Evolutionary conservation across 1,139 yeast species (phyloP).

Genomic region (Candida gigantensis): DNA sequence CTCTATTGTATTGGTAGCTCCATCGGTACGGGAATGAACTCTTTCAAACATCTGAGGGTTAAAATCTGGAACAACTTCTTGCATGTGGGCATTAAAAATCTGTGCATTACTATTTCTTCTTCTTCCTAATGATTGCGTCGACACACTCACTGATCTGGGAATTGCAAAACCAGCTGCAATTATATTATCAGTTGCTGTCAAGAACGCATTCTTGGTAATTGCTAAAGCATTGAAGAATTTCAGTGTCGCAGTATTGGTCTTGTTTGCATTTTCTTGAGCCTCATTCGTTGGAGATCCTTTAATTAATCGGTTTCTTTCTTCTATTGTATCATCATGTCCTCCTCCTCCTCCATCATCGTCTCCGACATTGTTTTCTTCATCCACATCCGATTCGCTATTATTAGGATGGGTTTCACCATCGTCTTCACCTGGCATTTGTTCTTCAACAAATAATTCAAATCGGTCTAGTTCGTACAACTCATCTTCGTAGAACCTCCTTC

Average conservation of each 20-base stretch:
- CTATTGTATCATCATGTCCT: background rate
- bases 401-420: conserved; percentile 10
- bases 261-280: background rate
- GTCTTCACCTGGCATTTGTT: conserved; percentile 23
- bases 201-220: conserved; percentile 38
- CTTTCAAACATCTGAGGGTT: conserved; percentile 6
- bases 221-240: conserved; percentile 19
- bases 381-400: conserved; percentile 1
- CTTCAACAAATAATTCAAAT: conserved; percentile 44
- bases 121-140: conserved; percentile 22
- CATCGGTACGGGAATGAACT: background rate
- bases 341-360: conserved; percentile 4
- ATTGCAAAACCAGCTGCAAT: conserved; percentile 65
- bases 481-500: conserved; percentile 76
- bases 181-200: conserved; percentile 52
- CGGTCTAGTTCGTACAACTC: conserved; percentile 51
- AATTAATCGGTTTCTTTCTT: conserved; percentile 3
- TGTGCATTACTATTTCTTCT: background rate
- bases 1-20: background rate
- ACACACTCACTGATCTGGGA: conserved; percentile 52
- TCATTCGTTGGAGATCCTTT: background rate
- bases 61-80: conserved; percentile 7
- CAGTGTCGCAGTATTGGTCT: conserved; percentile 7
- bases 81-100: background rate
- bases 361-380: background rate